A percentile compares a stretch with the other conserved stretches of the same genome.
Evolutionary conservation across 495 filamentous ascomycete genomes (phyloP).

Genomic region (Thermochaetoides thermophila): DNA sequence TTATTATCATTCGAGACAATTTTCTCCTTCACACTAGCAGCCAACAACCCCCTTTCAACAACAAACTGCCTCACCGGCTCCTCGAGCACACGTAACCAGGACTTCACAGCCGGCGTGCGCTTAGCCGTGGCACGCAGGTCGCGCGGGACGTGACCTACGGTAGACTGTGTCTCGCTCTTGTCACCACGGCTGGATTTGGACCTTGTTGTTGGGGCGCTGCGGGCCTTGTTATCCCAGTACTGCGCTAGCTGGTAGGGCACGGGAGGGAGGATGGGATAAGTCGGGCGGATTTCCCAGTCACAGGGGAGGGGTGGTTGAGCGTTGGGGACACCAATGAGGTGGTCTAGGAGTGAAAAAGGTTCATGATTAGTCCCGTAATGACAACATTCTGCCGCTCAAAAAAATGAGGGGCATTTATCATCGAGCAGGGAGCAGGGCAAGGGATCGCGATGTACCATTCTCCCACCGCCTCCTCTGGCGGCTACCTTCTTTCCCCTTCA

Average conservation of each 20-base stretch:
- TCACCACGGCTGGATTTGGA: slow-evolving; percentile 1
- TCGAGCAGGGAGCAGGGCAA: not conserved
- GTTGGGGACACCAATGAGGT: slow-evolving; percentile 73
- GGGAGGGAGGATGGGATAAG: slow-evolving; percentile 49
- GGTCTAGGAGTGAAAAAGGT: slow-evolving; percentile 39
- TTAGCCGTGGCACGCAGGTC: slow-evolving; percentile 40
- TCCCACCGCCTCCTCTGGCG: slow-evolving; percentile 83
- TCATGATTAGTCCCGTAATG: not conserved
- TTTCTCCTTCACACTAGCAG: too few relatives aligned
- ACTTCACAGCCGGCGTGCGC: slow-evolving; percentile 31
- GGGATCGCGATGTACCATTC: slow-evolving; percentile 49
- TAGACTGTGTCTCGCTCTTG: slow-evolving; percentile 10
- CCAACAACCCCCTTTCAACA: slow-evolving; percentile 21
- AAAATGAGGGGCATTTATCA: too few relatives aligned
- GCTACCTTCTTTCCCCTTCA: slow-evolving; percentile 90
- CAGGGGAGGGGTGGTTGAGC: slow-evolving; percentile 61
- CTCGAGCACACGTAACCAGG: slow-evolving; percentile 33
- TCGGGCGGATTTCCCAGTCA: slow-evolving; percentile 71
- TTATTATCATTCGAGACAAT: too few relatives aligned
- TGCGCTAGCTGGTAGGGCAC: slow-evolving; percentile 86
- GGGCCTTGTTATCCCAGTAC: slow-evolving; percentile 51
- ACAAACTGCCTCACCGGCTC: slow-evolving; percentile 32
- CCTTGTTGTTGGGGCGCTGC: slow-evolving; percentile 9
- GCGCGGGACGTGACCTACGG: slow-evolving; percentile 38
- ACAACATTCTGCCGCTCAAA: too few relatives aligned